These are phyloP conservation scores for Pseudocercospora crystallina DNA, from an alignment of 2,329 filamentous ascomycete species.

Conservation along the genomic window DNA sequence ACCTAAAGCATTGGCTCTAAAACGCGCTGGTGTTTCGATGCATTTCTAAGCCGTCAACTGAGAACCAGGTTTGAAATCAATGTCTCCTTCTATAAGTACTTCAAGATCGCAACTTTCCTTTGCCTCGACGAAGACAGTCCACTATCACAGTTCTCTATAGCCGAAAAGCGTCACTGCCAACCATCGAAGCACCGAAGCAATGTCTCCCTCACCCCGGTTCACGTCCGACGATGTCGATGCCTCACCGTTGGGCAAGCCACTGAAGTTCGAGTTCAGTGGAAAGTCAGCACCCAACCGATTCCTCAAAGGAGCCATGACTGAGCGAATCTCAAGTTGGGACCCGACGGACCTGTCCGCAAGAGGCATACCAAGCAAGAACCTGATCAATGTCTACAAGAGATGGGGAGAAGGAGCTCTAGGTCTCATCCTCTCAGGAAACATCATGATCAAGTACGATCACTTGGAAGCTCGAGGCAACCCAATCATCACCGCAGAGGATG, in stretches of 20 bases:
- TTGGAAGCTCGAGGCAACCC: slow-evolving; percentile 45
- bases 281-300: slow-evolving; percentile 64
- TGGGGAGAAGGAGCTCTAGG: slow-evolving; percentile 62
- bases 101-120: too few relatives aligned
- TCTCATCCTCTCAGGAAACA: slow-evolving; percentile 62
- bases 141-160: too few relatives aligned
- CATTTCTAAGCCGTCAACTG: too few relatives aligned
- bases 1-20: too few relatives aligned
- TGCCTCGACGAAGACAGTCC: too few relatives aligned
- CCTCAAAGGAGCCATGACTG: slow-evolving; percentile 67
- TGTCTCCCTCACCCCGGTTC: slow-evolving; percentile 41
- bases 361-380: slow-evolving; percentile 53
- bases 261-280: slow-evolving; percentile 50
- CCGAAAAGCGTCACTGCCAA: too few relatives aligned
- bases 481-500: slow-evolving; percentile 57
- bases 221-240: slow-evolving; percentile 42
- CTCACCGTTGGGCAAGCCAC: slow-evolving; percentile 43
- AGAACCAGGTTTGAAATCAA: too few relatives aligned
- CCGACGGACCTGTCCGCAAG: slow-evolving; percentile 53
- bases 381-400: slow-evolving; percentile 58
- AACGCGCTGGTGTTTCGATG: too few relatives aligned
- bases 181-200: slow-evolving; percentile 11
- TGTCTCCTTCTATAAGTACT: too few relatives aligned
- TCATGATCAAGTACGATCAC: slow-evolving; percentile 42
- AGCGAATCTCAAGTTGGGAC: slow-evolving; percentile 62